Conservation (phyloP, 345 rosid genomes). For the Lagerstroemia speciosa region DNA sequence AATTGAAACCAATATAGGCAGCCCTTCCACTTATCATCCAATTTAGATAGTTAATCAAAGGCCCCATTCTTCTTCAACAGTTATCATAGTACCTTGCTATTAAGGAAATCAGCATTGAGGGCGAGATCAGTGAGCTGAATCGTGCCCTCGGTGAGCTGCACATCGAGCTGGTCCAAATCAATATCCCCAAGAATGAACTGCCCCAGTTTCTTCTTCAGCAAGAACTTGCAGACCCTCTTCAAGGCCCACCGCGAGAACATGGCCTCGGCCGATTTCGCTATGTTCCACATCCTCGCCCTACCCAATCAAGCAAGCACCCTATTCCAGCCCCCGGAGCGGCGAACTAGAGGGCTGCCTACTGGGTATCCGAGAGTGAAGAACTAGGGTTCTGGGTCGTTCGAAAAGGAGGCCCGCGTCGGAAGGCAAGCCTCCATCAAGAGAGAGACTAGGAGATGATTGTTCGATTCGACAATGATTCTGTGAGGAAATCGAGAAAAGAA, state of each 20-base stretch:
- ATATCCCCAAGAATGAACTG: conserved; percentile 75
- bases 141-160: conserved; percentile 74
- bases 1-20: background rate
- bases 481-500: background rate
- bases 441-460: background rate
- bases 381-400: background rate
- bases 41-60: background rate
- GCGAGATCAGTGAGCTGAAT: conserved; percentile 80
- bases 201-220: conserved; percentile 91
- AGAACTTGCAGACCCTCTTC: conserved; percentile 70
- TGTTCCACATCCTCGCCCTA: conserved; percentile 40
- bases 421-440: conserved; percentile 12
- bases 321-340: background rate
- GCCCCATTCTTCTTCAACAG: background rate
- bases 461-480: background rate
- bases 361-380: background rate
- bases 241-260: conserved; percentile 77
- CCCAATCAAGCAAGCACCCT: background rate
- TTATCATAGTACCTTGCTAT: conserved; percentile 40
- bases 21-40: background rate
- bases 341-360: background rate
- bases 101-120: conserved; percentile 74
- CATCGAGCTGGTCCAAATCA: conserved; percentile 86
- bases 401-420: background rate
- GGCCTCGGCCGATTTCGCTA: conserved; percentile 72